phyloP scores from a whole-genome alignment of 768 basidiomycete genomes.

The Boletus rubropictus region DNA sequence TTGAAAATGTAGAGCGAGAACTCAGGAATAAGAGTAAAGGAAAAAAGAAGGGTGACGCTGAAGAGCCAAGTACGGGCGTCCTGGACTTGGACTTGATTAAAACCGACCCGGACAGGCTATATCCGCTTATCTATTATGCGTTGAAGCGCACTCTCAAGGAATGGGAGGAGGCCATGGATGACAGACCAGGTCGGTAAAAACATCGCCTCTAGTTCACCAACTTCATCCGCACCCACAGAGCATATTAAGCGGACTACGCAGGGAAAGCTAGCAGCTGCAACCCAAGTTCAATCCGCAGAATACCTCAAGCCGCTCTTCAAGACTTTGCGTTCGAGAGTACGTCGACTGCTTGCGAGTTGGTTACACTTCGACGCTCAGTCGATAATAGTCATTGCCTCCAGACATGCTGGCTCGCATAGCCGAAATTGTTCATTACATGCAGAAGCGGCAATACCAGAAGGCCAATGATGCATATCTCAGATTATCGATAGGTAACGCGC shows the following conservation, averaged over 20 bases:
- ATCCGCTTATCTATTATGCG: slow-evolving; percentile 95
- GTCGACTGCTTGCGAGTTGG: slow-evolving; percentile 25
- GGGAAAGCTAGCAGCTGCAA: slow-evolving; percentile 92
- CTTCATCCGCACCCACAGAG: slow-evolving; percentile 41
- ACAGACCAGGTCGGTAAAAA: slow-evolving; percentile 67
- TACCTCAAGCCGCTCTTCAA: slow-evolving; percentile 98
- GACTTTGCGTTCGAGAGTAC: slow-evolving; percentile 75
- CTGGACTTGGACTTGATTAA: slow-evolving; percentile 81
- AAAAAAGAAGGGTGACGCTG: slow-evolving; percentile 57
- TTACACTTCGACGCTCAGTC: slow-evolving; percentile 9
- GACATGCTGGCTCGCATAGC: slow-evolving; percentile 84
- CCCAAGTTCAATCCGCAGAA: slow-evolving; percentile 91
- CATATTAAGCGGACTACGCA: slow-evolving; percentile 82
- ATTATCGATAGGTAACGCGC: slow-evolving; percentile 95
- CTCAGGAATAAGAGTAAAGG: slow-evolving; percentile 50
- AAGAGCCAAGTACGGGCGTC: slow-evolving; percentile 47
- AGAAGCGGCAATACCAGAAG: slow-evolving; percentile 88
- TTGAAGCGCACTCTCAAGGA: slow-evolving; percentile 89
- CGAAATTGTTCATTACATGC: slow-evolving; percentile 96
- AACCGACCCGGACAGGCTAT: slow-evolving; percentile 89
- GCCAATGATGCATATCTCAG: slow-evolving; percentile 98
- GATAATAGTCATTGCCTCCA: slow-evolving; percentile 58
- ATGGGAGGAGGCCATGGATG: slow-evolving; percentile 94
- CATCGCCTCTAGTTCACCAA: background rate
- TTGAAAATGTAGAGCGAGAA: slow-evolving; percentile 71